phyloP scores from a whole-genome alignment of 2,329 filamentous ascomycete genomes.

The Neonectria magnoliae region DNA sequence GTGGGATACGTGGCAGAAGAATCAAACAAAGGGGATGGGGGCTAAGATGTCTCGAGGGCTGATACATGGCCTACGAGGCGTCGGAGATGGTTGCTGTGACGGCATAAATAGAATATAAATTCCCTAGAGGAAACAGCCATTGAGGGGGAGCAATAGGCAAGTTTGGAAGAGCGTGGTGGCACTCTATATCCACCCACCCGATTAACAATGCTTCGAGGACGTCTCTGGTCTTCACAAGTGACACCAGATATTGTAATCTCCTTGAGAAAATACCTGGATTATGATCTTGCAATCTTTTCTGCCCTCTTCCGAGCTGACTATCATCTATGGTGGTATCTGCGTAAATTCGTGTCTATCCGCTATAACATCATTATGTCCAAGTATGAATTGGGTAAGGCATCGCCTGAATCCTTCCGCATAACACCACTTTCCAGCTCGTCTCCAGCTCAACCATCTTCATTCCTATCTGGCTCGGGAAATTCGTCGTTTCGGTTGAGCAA shows the following conservation, averaged over 20 bases:
- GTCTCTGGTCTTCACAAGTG: neutral
- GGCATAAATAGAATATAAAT: neutral
- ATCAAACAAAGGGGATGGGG: conserved; percentile 13
- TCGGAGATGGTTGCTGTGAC: neutral
- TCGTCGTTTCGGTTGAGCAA: neutral
- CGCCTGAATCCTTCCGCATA: neutral
- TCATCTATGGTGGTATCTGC: conserved; percentile 22
- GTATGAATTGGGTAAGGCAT: neutral
- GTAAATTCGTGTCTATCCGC: conserved; percentile 11
- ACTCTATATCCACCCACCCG: neutral
- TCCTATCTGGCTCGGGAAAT: neutral
- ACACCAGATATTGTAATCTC: neutral
- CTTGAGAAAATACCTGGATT: neutral
- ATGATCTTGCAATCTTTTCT: conserved; percentile 10
- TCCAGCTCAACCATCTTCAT: neutral
- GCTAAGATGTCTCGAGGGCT: neutral
- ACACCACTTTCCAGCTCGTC: neutral
- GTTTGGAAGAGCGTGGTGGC: neutral
- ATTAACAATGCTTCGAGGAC: neutral
- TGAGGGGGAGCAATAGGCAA: neutral
- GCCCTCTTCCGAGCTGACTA: neutral
- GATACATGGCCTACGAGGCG: neutral
- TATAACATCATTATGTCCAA: neutral
- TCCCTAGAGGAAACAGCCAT: neutral
- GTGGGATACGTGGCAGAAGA: neutral